Evolutionary conservation across 2,329 filamentous ascomycete genomes (phyloP).

Genomic region (Colletotrichum musicola): DNA sequence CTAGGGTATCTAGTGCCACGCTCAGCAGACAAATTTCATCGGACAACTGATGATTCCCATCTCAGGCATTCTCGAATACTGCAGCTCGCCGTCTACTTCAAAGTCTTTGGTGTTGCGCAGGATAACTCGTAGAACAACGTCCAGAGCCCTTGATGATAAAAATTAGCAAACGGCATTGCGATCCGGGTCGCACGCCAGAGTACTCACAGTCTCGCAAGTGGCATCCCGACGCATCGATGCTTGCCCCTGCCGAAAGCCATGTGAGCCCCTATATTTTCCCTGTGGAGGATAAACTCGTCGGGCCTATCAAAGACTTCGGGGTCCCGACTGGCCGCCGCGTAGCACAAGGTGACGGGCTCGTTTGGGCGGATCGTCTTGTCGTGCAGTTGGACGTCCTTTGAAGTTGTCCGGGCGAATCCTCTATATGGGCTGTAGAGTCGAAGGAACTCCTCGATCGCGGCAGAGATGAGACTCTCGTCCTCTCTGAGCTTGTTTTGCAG

Average conservation of each 20-base stretch:
- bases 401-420: slow-evolving; percentile 39
- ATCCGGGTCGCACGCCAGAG: too few species aligned
- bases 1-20: neutral
- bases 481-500: slow-evolving; percentile 36
- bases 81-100: slow-evolving; percentile 36
- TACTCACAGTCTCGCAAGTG: slow-evolving; percentile 40
- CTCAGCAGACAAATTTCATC: slow-evolving; percentile 21
- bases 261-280: slow-evolving; percentile 39
- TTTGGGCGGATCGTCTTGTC: slow-evolving; percentile 34
- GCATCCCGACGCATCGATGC: slow-evolving; percentile 43
- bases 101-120: slow-evolving; percentile 39
- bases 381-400: slow-evolving; percentile 36
- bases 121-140: slow-evolving; percentile 35
- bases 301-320: slow-evolving; percentile 40
- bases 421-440: slow-evolving; percentile 41
- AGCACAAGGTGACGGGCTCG: slow-evolving; percentile 40
- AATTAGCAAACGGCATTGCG: too few species aligned
- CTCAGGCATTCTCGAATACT: slow-evolving; percentile 43
- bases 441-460: slow-evolving; percentile 42
- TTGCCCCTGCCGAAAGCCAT: slow-evolving; percentile 41
- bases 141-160: slow-evolving; percentile 16
- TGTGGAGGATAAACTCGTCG: slow-evolving; percentile 39
- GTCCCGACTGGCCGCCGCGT: slow-evolving; percentile 41
- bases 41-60: slow-evolving; percentile 43
- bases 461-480: slow-evolving; percentile 40